Conservation (phyloP, 108 stramenopile species). For the Fragilariopsis cylindrus region DNA sequence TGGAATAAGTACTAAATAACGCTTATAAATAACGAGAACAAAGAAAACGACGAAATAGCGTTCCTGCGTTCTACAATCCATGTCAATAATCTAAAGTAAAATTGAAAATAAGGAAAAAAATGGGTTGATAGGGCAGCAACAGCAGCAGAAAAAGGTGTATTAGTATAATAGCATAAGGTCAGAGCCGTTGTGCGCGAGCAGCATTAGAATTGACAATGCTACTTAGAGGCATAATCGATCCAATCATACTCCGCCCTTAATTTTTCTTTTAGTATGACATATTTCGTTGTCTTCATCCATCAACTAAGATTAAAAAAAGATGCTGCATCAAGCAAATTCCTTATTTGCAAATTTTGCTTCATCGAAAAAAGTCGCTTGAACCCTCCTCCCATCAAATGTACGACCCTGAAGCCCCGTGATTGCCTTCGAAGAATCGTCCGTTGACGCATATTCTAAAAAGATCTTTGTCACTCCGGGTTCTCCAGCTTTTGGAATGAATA, state of each 20-base stretch:
- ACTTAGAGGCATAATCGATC: no score
- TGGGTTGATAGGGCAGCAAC: background rate
- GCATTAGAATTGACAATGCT: no score
- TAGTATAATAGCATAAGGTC: background rate
- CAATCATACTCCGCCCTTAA: no score
- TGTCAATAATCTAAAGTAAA: background rate
- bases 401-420: slow-evolving; percentile 74
- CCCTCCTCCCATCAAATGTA: slow-evolving; percentile 85
- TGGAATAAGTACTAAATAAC: no score
- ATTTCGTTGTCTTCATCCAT: no score
- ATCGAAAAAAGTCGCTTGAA: slow-evolving; percentile 71
- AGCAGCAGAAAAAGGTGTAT: slow-evolving; percentile 1
- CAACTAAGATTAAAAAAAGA: background rate
- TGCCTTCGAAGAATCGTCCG: slow-evolving; percentile 73
- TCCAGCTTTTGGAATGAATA: slow-evolving; percentile 77
- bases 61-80: no score
- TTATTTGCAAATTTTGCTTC: slow-evolving; percentile 69
- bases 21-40: no score
- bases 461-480: slow-evolving; percentile 78
- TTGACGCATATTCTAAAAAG: slow-evolving; percentile 78
- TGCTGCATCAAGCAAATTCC: slow-evolving; percentile 19
- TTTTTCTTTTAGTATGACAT: no score
- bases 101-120: background rate
- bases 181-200: no score
- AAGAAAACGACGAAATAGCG: no score